These are phyloP conservation scores for Aspergillus luchuensis DNA, from an alignment of 2,329 filamentous ascomycete genomes.

Conservation along the genomic window DNA sequence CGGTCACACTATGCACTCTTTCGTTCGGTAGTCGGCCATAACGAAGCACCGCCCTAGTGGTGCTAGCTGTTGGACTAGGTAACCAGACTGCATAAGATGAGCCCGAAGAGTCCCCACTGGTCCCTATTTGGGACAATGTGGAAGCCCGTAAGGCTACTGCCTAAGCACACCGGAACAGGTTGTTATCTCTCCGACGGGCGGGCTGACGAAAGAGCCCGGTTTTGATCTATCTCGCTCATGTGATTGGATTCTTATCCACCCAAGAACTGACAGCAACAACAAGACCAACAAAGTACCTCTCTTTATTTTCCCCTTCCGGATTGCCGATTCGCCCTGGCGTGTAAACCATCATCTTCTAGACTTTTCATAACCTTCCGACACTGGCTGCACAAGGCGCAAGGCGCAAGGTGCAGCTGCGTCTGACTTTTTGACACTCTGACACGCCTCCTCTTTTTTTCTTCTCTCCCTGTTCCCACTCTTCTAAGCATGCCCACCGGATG, in stretches of 20 bases:
- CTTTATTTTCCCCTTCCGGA: not conserved
- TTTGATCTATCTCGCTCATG: constrained; percentile 17
- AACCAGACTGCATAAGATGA: not conserved
- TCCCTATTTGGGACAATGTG: not conserved
- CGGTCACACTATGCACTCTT: not conserved
- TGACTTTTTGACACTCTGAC: not conserved
- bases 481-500: not conserved
- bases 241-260: constrained; percentile 14
- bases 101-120: not conserved
- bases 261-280: not conserved
- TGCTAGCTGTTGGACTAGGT: not conserved
- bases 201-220: constrained; percentile 16
- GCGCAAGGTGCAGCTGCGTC: not conserved
- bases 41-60: constrained; percentile 1
- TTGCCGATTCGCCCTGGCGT: constrained; percentile 1
- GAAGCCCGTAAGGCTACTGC: not conserved
- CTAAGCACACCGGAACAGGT: constrained; percentile 13
- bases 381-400: not conserved
- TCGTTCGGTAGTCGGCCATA: not conserved
- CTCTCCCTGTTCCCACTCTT: not conserved
- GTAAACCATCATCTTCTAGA: not conserved
- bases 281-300: not conserved
- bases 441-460: not conserved
- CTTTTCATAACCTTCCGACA: constrained; percentile 1
- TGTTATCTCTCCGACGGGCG: constrained; percentile 22